A percentile compares a stretch with the other conserved stretches of the same genome.
Conservation (phyloP, 306 rosid genomes). For the Gastrolobium villosum region DNA sequence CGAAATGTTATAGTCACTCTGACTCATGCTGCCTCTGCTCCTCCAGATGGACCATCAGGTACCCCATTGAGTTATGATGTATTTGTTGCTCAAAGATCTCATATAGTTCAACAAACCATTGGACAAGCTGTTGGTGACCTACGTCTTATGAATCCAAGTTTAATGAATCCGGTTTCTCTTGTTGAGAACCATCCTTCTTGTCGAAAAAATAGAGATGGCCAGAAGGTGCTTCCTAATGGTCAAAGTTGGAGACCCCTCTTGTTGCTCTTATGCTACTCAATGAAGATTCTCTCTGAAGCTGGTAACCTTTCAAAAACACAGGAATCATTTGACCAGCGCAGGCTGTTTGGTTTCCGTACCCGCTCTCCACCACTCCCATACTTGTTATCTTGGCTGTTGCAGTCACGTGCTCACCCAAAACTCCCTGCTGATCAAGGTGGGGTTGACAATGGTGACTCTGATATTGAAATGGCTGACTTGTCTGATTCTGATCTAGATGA, state of each 20-base stretch:
- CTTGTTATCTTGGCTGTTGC: conserved; percentile 87
- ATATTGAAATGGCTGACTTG: conserved; percentile 84
- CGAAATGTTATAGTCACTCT: conserved; percentile 79
- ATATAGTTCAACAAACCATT: conserved; percentile 88
- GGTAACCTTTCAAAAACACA: conserved; percentile 75
- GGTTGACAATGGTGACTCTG: conserved; percentile 89
- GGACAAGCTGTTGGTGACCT: conserved; percentile 98
- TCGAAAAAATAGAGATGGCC: conserved; percentile 93
- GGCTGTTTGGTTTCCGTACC: conserved; percentile 88
- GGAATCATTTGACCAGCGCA: conserved; percentile 79
- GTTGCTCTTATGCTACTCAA: conserved; percentile 85
- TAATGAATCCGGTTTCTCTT: conserved; percentile 89
- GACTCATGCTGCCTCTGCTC: conserved; percentile 96
- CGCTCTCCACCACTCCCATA: conserved; percentile 97
- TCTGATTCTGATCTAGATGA: conserved; percentile 92
- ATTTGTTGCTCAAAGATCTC: conserved; percentile 94
- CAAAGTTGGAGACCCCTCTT: conserved; percentile 91
- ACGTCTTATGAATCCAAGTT: conserved; percentile 82
- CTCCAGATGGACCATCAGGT: conserved; percentile 98
- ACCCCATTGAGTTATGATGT: conserved; percentile 88
- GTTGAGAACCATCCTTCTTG: conserved; percentile 98
- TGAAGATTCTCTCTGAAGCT: conserved; percentile 88
- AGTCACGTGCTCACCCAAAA: conserved; percentile 92
- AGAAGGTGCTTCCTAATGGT: conserved; percentile 97
- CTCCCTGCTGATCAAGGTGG: conserved; percentile 91